Conservation (phyloP, 2,329 filamentous ascomycete species). For the Leptodontidium sp. region DNA sequence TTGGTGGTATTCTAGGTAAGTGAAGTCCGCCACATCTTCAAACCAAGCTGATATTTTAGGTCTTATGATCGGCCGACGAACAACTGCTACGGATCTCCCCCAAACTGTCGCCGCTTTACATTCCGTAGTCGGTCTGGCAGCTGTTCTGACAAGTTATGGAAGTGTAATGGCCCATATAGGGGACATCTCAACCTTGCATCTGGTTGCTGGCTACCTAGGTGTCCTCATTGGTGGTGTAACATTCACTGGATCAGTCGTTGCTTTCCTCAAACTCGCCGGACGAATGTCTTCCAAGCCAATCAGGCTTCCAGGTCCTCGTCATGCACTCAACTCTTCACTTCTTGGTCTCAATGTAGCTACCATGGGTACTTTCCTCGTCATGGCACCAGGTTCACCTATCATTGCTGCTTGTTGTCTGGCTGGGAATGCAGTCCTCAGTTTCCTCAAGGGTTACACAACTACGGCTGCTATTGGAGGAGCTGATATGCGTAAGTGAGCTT, state of each 20-base stretch:
- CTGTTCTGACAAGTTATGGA: constrained; percentile 87
- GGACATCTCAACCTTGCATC: constrained; percentile 78
- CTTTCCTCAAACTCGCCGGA: constrained; percentile 86
- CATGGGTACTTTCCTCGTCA: constrained; percentile 83
- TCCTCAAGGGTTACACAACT: constrained; percentile 87
- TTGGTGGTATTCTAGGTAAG: constrained; percentile 71
- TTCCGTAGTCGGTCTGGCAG: constrained; percentile 88
- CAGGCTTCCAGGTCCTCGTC: constrained; percentile 73
- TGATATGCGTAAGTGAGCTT: constrained; percentile 73
- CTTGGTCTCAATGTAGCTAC: constrained; percentile 81
- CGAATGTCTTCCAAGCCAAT: constrained; percentile 82
- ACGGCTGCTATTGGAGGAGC: constrained; percentile 91
- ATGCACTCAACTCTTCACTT: constrained; percentile 77
- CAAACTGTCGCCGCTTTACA: constrained; percentile 91
- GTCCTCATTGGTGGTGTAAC: constrained; percentile 89
- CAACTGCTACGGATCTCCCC: constrained; percentile 86
- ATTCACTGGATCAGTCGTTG: constrained; percentile 90
- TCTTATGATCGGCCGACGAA: constrained; percentile 81
- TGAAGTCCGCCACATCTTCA: background rate
- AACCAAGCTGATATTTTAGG: constrained; percentile 50
- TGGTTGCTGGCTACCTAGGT: constrained; percentile 86
- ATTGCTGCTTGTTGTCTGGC: constrained; percentile 82
- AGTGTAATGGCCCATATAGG: constrained; percentile 80
- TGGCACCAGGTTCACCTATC: constrained; percentile 80
- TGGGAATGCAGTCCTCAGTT: constrained; percentile 80